Conservation (phyloP, 2,329 filamentous ascomycete species). For the Aspergillus sp. region DNA sequence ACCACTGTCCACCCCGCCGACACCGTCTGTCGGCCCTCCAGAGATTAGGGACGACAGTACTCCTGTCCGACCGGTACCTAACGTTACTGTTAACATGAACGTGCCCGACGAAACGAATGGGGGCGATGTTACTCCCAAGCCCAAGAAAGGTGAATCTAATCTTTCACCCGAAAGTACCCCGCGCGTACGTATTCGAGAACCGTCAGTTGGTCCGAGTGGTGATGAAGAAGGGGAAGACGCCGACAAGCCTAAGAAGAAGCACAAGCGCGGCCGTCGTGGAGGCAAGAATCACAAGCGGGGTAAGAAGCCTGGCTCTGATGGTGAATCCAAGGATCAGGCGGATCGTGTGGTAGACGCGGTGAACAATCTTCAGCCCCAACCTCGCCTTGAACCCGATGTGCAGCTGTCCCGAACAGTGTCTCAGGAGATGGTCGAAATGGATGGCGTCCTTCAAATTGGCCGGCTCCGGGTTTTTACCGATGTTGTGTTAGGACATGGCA, state of each 20-base stretch:
- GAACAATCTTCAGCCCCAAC: slow-evolving; percentile 34
- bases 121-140: slow-evolving; percentile 25
- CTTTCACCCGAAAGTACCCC: slow-evolving; percentile 21
- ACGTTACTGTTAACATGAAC: slow-evolving; percentile 28
- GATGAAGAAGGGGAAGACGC: slow-evolving; percentile 28
- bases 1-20: slow-evolving; percentile 33
- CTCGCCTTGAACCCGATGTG: slow-evolving; percentile 58
- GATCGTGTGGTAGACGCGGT: slow-evolving; percentile 57
- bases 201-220: slow-evolving; percentile 26
- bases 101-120: slow-evolving; percentile 14
- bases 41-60: slow-evolving; percentile 23
- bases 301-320: slow-evolving; percentile 50
- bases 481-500: slow-evolving; percentile 66
- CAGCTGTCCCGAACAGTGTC: slow-evolving; percentile 50
- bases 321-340: slow-evolving; percentile 53
- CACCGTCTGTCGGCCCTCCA: slow-evolving; percentile 26
- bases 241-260: slow-evolving; percentile 61
- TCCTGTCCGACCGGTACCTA: slow-evolving; percentile 16
- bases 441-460: slow-evolving; percentile 59
- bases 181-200: slow-evolving; percentile 37
- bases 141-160: slow-evolving; percentile 16
- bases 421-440: slow-evolving; percentile 53
- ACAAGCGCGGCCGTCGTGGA: slow-evolving; percentile 66
- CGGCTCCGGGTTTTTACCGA: slow-evolving; percentile 58
- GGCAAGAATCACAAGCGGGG: slow-evolving; percentile 60